Evolutionary conservation across 192 early-diverging fungal species (phyloP), one percentile per base, ranked within the genome.

Genomic region (Backusella morwellensis): DNA sequence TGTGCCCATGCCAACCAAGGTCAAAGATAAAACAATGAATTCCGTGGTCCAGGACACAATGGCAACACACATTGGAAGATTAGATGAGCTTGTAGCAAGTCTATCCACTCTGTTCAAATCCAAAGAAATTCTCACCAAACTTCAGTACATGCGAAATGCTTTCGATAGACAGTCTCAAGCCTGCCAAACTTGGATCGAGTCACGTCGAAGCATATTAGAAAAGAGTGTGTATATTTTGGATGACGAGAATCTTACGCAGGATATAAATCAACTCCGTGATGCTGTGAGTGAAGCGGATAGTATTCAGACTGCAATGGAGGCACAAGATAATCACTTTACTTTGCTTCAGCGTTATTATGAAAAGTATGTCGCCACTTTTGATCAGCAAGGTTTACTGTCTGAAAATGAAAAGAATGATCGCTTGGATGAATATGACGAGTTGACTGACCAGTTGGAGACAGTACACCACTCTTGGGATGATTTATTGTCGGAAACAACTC

Each of bases 261-360:
- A 72, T 47, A 70, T 74, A 68, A 40, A 66, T 36, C 66, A 50
- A 19, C 26, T 78, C 38, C 56, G 77, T 21, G 70, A 78, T 38
- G 77, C 66, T 19, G 54, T 78, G 19, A 72, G 77, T 56, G 42
- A 52, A 59, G 72, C 72, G 1, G 77, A 74, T 29, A 78, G 77
- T 41, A 68, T 78, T 1, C 35, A 35, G 12, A 66, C 74, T 14
- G 59, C 74, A 6, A 75, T 75, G 74, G 35, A 75, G 32, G 74
- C 70, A 38, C 63, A 75, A 9, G 56, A 67, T 50, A 38, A 68
- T 42, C 35, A 75, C 35, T 35, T 35, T 36, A 41, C 74, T n/a
- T 44, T 75, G 19, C 17, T 75, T 32, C 23, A 66, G 11, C 66
- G 52, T 12, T n/a, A 66, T 29, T 21, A 35, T 44, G 66, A 75